Evolutionary conservation across 805 yeast genomes (phyloP), one percentile per base, ranked within the genome.

Genomic region (Metschnikowia cerradonensis): DNA sequence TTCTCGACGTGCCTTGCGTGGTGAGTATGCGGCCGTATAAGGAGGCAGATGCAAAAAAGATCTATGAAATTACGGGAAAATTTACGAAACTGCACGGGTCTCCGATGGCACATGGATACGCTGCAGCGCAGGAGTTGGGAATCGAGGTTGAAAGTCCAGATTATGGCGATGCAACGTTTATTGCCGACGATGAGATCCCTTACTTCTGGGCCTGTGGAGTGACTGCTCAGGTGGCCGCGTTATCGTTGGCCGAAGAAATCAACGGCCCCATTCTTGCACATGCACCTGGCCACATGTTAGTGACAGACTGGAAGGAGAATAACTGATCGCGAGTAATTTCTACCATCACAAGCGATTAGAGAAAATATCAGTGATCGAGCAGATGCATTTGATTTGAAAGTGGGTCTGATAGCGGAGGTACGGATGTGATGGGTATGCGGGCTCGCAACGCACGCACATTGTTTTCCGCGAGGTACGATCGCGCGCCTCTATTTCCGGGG

Each of bases 131-230:
- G 35, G 57, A 70, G 35, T 53, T 73, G 20, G 77, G 77, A 1
- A 71, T 73, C 20, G 64, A 69, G 45, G 43, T 72, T 5, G 48
- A 30, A 2, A 50, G 46, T 5, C 77, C 76, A 1, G 77, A 72
- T 10, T 72, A 60, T 54, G 76, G 77, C 6, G 72, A 70, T 14
- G 36, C 64, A 1, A 59, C 66, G 4, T 62, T 52, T 3, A 59
- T 71, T 15, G 55, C 53, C 8, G 65, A 58, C 0, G 73, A 61
- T 41, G 76, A 73, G 47, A 50, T 73, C 3, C 77, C 78, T 2
- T 75, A 72, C 2, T 73, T 73, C 49, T 73, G 77, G 77, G 77
- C 68, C 1, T 73, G 77, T 50, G 77, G 77, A 6, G 75, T 73
- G 20, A 72, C 77, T 8, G 74, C 77, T 3, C 75, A 71, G 51